Base-by-base conservation (phyloP, 768 basidiomycete species). In the Tephrocybe sp. region DNA sequence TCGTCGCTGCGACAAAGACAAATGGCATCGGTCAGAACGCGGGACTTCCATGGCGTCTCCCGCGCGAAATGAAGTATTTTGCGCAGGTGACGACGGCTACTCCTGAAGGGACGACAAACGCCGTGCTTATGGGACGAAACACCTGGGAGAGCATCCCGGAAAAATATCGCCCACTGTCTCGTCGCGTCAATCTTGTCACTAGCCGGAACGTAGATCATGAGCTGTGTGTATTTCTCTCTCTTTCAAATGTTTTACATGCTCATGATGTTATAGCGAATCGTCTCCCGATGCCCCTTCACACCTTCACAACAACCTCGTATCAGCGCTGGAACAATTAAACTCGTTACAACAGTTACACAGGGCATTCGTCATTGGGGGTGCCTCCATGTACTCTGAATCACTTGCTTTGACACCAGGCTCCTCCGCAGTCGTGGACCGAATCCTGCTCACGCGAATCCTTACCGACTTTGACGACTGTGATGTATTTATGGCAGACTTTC, bases 121-220 rank as follows among this genome's bases (percentile, higher is more conserved):
- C 80, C 1, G 86, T 98, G 17, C 73, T 98, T 49, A 98, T 99
- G 96, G 97, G 97, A 11, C 79, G 96, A 50, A 93, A 90, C 62
- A 96, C 94, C 12, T 99, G 97, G 97, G 93, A 98, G 71, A 91
- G 91, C 65, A 98, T 99, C 48, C 96, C 97, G 7, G 57, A 63
- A 17, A 90, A 84, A 65, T 90, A 88, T 70, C 77, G 89, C 55
- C 97, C 97, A 4, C 77, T 99, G 17, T 73, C 79, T 36, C 79
- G 78, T 38, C 77, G 97, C 44, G 49, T 78, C 48, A 99, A 98
- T 63, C 65, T 95, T 21, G 84, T 99, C 50, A 69, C 95, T 53
- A 86, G 83, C 67, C 75, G 79, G 43, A 81, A 85, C 58, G 37
- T 63, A 21, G 69, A 72, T 40, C 89, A 85, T 58, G 68, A 81